A percentile compares a stretch with the other conserved stretches of the same genome.
Conservation (phyloP, 345 rosid genomes). For the Erodium maritimum region DNA sequence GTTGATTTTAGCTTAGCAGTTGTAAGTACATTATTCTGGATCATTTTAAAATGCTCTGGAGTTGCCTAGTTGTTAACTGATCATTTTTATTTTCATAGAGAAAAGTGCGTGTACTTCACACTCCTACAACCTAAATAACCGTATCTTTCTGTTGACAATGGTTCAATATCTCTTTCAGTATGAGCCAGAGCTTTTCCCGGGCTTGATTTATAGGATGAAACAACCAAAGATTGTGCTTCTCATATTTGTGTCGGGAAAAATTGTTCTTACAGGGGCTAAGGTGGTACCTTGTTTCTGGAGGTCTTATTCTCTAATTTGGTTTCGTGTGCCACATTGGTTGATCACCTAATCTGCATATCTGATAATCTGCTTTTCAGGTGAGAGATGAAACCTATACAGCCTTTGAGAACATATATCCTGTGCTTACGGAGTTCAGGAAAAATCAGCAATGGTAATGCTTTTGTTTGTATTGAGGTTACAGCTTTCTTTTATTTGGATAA, state of each 20-base stretch:
- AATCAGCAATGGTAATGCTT: background rate
- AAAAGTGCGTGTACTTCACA: too few relatives aligned
- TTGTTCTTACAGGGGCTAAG: conserved; percentile 98
- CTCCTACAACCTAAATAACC: background rate
- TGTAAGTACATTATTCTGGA: too few relatives aligned
- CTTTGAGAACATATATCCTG: conserved; percentile 35
- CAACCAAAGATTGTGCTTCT: conserved; percentile 91
- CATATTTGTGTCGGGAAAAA: conserved; percentile 91
- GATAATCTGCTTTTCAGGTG: conserved; percentile 10
- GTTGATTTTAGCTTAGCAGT: too few relatives aligned
- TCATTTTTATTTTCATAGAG: too few relatives aligned
- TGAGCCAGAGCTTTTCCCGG: conserved; percentile 96
- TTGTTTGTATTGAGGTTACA: too few relatives aligned
- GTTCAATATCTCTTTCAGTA: conserved; percentile 33
- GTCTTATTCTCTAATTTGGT: too few relatives aligned
- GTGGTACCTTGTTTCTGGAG: conserved; percentile 6
- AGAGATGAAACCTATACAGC: conserved; percentile 32
- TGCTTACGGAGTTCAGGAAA: conserved; percentile 27
- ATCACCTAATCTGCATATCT: background rate
- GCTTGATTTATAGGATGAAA: conserved; percentile 92
- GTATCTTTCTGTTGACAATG: background rate
- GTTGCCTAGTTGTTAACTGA: too few relatives aligned
- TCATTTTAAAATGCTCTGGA: too few relatives aligned
- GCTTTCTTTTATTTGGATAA: too few relatives aligned
- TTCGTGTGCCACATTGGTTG: background rate